A percentile compares a stretch with the other conserved stretches of the same genome.
Conservation (phyloP, 139 green algal genomes). For the Astrephomene gubernaculifera region DNA sequence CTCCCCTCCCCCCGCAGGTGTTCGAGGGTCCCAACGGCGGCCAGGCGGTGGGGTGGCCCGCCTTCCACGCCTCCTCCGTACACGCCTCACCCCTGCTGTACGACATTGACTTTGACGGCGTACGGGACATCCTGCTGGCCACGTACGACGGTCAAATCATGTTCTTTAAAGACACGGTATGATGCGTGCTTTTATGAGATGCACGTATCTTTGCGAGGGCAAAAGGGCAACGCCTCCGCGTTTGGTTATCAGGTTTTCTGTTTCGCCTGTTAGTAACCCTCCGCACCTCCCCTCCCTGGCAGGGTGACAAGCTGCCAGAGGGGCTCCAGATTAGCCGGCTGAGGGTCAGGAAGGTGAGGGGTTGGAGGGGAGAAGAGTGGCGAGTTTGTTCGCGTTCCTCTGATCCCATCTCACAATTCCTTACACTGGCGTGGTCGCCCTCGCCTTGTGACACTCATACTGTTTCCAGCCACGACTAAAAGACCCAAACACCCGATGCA, state of each 20-base stretch:
- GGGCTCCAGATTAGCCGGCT: slow-evolving; percentile 78
- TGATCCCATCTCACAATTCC: too few relatives aligned
- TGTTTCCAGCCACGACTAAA: too few relatives aligned
- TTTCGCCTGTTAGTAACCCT: neutral
- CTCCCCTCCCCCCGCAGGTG: slow-evolving; percentile 54
- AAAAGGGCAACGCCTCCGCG: too few relatives aligned
- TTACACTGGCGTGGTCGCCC: too few relatives aligned
- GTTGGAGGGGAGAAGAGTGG: neutral
- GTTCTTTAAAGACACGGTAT: slow-evolving; percentile 89
- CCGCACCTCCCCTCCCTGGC: neutral
- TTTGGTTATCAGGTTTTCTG: too few relatives aligned
- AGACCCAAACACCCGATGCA: too few relatives aligned
- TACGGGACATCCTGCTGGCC: slow-evolving; percentile 88
- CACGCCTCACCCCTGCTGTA: slow-evolving; percentile 93
- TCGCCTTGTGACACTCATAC: too few relatives aligned
- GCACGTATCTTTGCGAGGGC: too few relatives aligned
- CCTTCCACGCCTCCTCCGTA: slow-evolving; percentile 84
- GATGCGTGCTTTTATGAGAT: too few relatives aligned
- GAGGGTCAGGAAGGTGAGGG: slow-evolving; percentile 60
- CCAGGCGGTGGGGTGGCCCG: slow-evolving; percentile 81
- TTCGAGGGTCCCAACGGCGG: slow-evolving; percentile 87
- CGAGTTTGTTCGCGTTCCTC: too few relatives aligned
- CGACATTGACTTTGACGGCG: slow-evolving; percentile 91
- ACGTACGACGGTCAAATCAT: slow-evolving; percentile 95
- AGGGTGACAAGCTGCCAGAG: slow-evolving; percentile 70